Percentiles rank a stretch among this genome's conserved stretches.
phyloP scores from a whole-genome alignment of 2,329 filamentous ascomycete species.

The Elsinoe arachidis region DNA sequence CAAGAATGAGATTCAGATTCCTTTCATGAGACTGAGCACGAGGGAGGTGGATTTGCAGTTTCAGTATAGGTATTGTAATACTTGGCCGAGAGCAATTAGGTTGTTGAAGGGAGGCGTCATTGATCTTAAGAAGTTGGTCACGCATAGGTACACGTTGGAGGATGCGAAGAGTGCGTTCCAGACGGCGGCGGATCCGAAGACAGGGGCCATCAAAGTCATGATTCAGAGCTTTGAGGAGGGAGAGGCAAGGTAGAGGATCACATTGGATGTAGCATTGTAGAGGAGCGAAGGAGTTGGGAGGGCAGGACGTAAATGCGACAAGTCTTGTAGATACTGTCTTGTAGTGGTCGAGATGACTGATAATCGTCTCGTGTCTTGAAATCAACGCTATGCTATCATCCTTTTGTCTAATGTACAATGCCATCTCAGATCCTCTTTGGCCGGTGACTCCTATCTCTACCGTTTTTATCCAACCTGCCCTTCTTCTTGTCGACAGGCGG shows the following conservation, averaged over 20 bases:
- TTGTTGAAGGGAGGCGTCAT: slow-evolving; percentile 78
- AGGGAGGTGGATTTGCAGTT: slow-evolving; percentile 92
- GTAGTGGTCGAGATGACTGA: too few relatives aligned
- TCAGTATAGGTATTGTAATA: slow-evolving; percentile 94
- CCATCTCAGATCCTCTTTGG: slow-evolving; percentile 19
- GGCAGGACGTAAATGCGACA: background rate
- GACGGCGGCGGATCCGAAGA: slow-evolving; percentile 78
- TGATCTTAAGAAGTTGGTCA: slow-evolving; percentile 72
- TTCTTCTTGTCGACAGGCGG: slow-evolving; percentile 26
- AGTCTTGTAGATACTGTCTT: background rate
- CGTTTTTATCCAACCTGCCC: slow-evolving; percentile 27
- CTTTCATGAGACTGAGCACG: slow-evolving; percentile 87
- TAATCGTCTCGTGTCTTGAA: background rate
- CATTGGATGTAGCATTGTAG: background rate
- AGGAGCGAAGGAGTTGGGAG: background rate
- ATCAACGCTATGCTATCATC: slow-evolving; percentile 1
- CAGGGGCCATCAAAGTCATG: slow-evolving; percentile 94
- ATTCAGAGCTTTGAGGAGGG: slow-evolving; percentile 59
- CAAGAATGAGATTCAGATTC: slow-evolving; percentile 89
- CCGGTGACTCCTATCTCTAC: slow-evolving; percentile 29
- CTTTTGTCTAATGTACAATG: slow-evolving; percentile 1
- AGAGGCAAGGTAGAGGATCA: slow-evolving; percentile 18
- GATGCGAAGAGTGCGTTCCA: slow-evolving; percentile 84
- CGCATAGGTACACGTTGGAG: slow-evolving; percentile 77
- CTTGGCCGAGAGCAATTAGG: slow-evolving; percentile 87